Base-by-base conservation (phyloP, 2,329 filamentous ascomycete genomes). In the Ophiocordyceps australis region DNA sequence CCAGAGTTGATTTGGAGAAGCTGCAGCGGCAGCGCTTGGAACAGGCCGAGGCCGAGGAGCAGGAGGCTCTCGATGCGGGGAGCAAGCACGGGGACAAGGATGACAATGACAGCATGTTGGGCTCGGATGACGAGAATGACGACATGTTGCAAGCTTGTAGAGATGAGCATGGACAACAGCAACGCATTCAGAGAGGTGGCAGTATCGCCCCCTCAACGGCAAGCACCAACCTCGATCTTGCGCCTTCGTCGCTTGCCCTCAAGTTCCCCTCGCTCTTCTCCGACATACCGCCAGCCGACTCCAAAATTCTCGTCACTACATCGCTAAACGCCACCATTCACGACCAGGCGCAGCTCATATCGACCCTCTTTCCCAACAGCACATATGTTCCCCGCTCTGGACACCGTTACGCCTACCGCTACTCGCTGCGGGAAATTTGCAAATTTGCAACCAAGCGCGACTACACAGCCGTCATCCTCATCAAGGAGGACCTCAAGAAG, bases 251-350 rank as follows among this genome's bases (percentile, higher is more conserved):
- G 7, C 54, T 74, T 20, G 53, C 65, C 10, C 52, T 60, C 35
- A 71, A 73, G 41, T 75, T 75, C 39, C 67, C 69, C 16, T 57
- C 60, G 2, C 59, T 75, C 19, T 75, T 75, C 42, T 57, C 55
- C 32, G 66, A 72, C 25, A 48, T 62, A 38, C 67, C 60, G 18
- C 67, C 59, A 24, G 64, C 58, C 29, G 52, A 54, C 31, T 85
- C 89, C 26, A 92, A 94, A 52, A 73, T 95, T 35, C 72, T 98
- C 20, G 67, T 98, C 43, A 98, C 89, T 1, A 95, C 89, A 7
- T 79, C 74, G 9, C 62, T 94, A 41, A 85, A 93, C 55, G 82
- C 79, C 9, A 86, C 76, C 2, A 68, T 95, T 9, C 86, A 98
- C 58, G 52, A 74, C 33, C 72, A 92, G 57, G 85, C 82, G 25